Conservation (phyloP, 83 land plant genomes). For the Picea mariana region DNA sequence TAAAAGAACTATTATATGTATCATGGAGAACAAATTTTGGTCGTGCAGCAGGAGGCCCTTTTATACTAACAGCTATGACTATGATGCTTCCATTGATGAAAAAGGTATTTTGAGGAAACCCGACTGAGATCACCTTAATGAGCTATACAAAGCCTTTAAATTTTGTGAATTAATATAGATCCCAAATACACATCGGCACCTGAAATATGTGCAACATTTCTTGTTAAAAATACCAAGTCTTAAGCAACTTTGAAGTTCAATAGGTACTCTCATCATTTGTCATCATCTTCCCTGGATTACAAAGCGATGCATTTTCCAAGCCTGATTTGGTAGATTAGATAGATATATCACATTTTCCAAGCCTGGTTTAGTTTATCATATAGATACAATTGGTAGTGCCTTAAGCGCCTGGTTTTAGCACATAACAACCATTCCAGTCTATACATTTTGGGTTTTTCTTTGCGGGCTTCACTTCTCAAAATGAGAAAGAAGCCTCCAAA, state of each 20-base stretch:
- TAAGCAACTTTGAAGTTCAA: slow-evolving; percentile 52
- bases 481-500: no score
- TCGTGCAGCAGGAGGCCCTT: slow-evolving; percentile 81
- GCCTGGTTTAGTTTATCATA: no score
- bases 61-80: slow-evolving; percentile 83
- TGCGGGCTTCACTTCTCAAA: no score
- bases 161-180: slow-evolving; percentile 48
- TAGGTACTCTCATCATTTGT: slow-evolving; percentile 48
- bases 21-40: slow-evolving; percentile 97
- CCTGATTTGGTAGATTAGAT: no score
- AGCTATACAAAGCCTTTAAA: slow-evolving; percentile 59
- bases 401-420: no score
- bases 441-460: no score
- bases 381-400: no score
- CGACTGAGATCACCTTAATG: slow-evolving; percentile 71
- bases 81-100: slow-evolving; percentile 94
- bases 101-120: slow-evolving; percentile 67
- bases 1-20: slow-evolving; percentile 34
- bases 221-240: slow-evolving; percentile 14
- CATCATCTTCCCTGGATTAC: slow-evolving; percentile 86
- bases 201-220: background rate
- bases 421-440: no score
- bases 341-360: no score
- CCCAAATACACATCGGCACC: slow-evolving; percentile 3
- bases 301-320: background rate